phyloP scores from a whole-genome alignment of 305 asterid species.

The Fraxinus dipetala region DNA sequence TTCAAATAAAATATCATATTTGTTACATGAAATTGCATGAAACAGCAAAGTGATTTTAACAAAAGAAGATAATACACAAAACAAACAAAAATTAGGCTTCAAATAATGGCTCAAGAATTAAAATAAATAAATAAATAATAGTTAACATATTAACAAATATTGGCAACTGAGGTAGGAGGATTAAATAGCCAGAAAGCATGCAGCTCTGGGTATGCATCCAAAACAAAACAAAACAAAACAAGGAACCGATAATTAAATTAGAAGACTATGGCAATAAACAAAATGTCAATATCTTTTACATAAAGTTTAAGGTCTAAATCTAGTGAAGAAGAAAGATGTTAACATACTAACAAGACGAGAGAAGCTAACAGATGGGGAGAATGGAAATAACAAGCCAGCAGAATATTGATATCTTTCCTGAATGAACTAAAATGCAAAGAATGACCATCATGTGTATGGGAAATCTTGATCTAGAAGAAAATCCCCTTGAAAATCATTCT shows the following conservation, averaged over 20 bases:
- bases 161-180: neutral
- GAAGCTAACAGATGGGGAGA: neutral
- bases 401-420: neutral
- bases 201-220: neutral
- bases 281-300: neutral
- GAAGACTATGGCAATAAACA: neutral
- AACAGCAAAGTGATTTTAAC: neutral
- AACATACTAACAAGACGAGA: neutral
- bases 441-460: neutral
- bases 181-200: neutral
- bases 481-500: neutral
- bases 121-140: neutral
- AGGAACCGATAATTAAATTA: neutral
- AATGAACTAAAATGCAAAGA: neutral
- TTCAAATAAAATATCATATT: constrained; percentile 22
- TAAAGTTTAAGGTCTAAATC: neutral
- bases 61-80: constrained; percentile 8
- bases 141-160: neutral
- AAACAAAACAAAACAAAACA: neutral
- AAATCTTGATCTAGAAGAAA: neutral
- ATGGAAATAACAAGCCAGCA: neutral
- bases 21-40: constrained; percentile 13
- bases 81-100: neutral
- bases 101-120: neutral
- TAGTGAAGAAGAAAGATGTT: neutral